Evolutionary conservation across 2,329 filamentous ascomycete genomes (phyloP), one percentile per base, ranked within the genome.

Genomic region (Teratosphaeria nubilosa): DNA sequence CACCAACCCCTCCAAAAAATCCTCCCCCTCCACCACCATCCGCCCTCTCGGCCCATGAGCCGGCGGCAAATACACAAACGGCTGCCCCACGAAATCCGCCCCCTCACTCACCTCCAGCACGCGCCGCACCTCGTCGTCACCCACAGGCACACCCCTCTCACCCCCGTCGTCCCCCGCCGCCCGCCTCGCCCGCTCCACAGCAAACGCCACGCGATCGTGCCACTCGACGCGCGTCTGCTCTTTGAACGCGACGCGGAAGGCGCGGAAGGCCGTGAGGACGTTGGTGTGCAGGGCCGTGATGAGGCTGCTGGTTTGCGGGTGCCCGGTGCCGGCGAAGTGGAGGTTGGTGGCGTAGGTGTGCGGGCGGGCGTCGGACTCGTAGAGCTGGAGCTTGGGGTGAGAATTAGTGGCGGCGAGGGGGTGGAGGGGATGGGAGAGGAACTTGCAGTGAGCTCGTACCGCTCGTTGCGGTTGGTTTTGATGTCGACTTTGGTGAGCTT

Each of bases 291-390:
- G 59, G 1, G 70, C 69, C 11, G 64, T 61, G 37, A 76, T 63
- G 56, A 73, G 59, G 32, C 68, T 64, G 62, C 64, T 65, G 5
- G 41, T 52, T 1, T 63, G 55, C 2, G 32, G 51, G 11, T 48
- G 45, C 14, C 30, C 54, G 0, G 66, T 68, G 50, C 65, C 62
- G 31, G 63, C 61, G 55, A 62, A 65, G 24, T 65, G 63, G 37
- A 64, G 78, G 7, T 81, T 81, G 52, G 83, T 81, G 63, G 79
- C 80, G 73, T 89, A 91, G 0, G 81, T 78, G 59, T 75, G 76
- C 0, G 86, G 86, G 14, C 74, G 72, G 11, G 78, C 74, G 60
- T 82, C 78, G 5, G 85, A 86, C 70, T 90, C 83, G 74, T 84
- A 88, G 55, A 91, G 77, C 86, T 90, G 62, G 31, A 68, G 58